These are phyloP conservation scores for Cystobasidium ongulense DNA, from an alignment of 768 basidiomycete genomes.

Conservation along the genomic window DNA sequence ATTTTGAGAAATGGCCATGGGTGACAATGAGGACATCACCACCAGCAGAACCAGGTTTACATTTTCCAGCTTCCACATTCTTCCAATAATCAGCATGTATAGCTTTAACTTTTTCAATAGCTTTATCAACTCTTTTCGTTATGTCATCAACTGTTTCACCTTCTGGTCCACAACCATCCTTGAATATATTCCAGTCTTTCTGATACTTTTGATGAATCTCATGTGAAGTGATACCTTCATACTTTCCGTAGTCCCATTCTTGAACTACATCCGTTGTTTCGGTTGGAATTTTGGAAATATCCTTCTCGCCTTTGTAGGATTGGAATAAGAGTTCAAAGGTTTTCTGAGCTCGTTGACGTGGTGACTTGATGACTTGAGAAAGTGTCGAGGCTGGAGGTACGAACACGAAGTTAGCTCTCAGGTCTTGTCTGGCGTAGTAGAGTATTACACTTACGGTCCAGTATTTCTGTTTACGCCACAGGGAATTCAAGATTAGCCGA, in stretches of 20 bases:
- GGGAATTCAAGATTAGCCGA: not conserved
- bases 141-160: constrained; percentile 29
- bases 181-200: constrained; percentile 22
- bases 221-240: constrained; percentile 26
- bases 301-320: not conserved
- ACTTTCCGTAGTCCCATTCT: constrained; percentile 32
- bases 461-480: not conserved
- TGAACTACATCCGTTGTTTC: constrained; percentile 24
- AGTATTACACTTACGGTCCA: constrained; percentile 15
- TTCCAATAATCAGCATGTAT: constrained; percentile 21
- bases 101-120: constrained; percentile 8
- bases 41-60: constrained; percentile 15
- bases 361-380: constrained; percentile 28
- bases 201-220: constrained; percentile 17
- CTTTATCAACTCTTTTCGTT: constrained; percentile 15
- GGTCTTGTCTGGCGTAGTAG: too few species aligned
- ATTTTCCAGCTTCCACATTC: constrained; percentile 2
- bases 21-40: constrained; percentile 31
- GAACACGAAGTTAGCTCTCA: too few species aligned
- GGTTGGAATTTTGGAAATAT: not conserved
- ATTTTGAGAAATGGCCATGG: constrained; percentile 30
- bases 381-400: constrained; percentile 16
- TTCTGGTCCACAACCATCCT: constrained; percentile 27
- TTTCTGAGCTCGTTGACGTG: constrained; percentile 13
- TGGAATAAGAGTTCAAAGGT: constrained; percentile 21